Base-by-base conservation (phyloP, 306 rosid species). In the Oemleria cerasiformis region DNA sequence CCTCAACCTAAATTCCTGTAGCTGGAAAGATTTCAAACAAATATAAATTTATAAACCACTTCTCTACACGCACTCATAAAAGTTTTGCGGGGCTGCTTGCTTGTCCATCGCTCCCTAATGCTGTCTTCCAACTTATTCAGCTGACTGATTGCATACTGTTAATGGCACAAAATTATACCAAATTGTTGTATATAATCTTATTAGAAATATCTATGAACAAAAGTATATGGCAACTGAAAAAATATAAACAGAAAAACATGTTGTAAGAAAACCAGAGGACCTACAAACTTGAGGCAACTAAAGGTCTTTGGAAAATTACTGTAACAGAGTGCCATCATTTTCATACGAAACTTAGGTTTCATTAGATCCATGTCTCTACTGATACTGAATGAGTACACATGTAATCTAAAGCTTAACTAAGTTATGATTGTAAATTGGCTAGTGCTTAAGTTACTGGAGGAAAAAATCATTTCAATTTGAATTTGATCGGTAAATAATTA, bases 81-180 rank as follows among this genome's bases (percentile, higher is more conserved):
- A 53, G 79, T 87, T 71, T 88, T 91, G 51, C 66, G 83, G 54
- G 88, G 88, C 76, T 77, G 81, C 79, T 86, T 94, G 78, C 71
- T 80, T 45, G 87, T 81, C 99, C 99, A 94, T 58, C 86, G 86
- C 81, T 91, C 96, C 97, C 91, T 87, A 77, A 94, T 86, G 87
- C 86, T 91, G 79, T 94, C 97, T 87, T 94, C 99, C 88, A 94
- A 75, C 86, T 85, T 94, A 81, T 86, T 91, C 77, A 94, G 84
- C 79, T 94, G 96, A 81, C 62, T 91, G 71, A 86, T 86, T 2
- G 90, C 97, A 84, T 94, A 94, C 99, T 94, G 91, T 64, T 66
- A 72, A 85, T 49, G 63, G 67, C 63, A 87, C 38, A 80, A 64
- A 75, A 44, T 71, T 70, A 23, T 30, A 76, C 63, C 77, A 81